Conservation (phyloP, 192 early-diverging fungal genomes). For the Geranomyces variabilis region DNA sequence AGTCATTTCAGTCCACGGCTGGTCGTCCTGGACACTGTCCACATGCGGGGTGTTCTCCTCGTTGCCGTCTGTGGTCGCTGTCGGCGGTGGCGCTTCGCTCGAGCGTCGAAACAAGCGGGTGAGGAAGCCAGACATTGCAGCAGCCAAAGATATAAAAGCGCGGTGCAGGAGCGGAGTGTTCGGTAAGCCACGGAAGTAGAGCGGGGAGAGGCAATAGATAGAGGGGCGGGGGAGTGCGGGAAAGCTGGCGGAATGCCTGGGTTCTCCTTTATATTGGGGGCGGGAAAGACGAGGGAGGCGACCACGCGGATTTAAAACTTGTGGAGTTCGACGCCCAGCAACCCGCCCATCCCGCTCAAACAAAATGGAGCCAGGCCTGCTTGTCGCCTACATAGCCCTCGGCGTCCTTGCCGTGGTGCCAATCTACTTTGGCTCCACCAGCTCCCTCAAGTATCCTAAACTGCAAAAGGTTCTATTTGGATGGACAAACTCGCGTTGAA, state of each 20-base stretch:
- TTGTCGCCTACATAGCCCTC: slow-evolving; percentile 84
- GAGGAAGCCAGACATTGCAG: not conserved
- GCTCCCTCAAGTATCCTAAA: slow-evolving; percentile 48
- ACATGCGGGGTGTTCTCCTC: not conserved
- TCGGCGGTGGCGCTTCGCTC: not conserved
- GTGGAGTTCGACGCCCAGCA: no score
- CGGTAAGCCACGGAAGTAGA: no score
- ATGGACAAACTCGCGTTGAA: no score
- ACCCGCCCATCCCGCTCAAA: no score
- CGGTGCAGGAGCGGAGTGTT: no score
- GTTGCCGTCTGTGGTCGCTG: not conserved
- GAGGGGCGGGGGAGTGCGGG: no score
- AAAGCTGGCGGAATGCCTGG: no score
- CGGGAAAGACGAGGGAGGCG: no score
- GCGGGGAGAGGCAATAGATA: no score
- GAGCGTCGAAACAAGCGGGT: not conserved
- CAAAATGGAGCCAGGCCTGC: slow-evolving; percentile 53
- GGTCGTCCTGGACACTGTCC: not conserved
- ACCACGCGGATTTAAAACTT: no score
- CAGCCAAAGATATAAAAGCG: no score
- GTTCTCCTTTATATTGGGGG: no score
- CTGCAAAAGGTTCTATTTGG: slow-evolving; percentile 14
- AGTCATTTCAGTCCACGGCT: not conserved
- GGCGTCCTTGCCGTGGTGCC: slow-evolving; percentile 83
- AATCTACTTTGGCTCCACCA: slow-evolving; percentile 84